Evolutionary conservation across 257 asterid species (phyloP).

Genomic region (Jacaranda mimosifolia): DNA sequence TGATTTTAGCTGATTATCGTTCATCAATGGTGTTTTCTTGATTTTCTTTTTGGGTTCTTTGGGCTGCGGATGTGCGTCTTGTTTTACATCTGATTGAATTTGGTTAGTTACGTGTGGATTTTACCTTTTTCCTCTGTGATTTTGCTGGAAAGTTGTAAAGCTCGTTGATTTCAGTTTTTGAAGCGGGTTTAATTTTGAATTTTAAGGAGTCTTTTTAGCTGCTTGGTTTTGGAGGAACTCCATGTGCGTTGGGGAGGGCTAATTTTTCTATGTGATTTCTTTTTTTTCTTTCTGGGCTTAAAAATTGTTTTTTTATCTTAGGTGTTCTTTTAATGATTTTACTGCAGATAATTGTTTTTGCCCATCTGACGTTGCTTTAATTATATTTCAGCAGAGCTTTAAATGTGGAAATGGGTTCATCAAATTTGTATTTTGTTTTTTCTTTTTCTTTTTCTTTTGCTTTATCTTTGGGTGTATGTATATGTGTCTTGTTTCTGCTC

Average conservation of each 20-base stretch:
- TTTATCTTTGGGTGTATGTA: no score
- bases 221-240: constrained; percentile 32
- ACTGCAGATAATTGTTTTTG: constrained; percentile 21
- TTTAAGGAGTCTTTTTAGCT: constrained; percentile 39
- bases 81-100: constrained; percentile 36
- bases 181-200: constrained; percentile 35
- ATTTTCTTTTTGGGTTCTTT: background rate
- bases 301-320: background rate
- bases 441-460: background rate
- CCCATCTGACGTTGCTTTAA: background rate
- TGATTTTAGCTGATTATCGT: constrained; percentile 33
- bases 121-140: background rate
- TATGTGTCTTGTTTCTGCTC: constrained; percentile 15
- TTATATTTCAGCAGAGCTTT: constrained; percentile 19
- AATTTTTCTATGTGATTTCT: background rate
- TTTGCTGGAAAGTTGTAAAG: constrained; percentile 20
- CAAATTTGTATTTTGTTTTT: constrained; percentile 13
- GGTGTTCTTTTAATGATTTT: constrained; percentile 15
- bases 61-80: constrained; percentile 35
- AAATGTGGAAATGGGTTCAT: constrained; percentile 25
- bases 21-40: constrained; percentile 22
- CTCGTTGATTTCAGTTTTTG: constrained; percentile 37
- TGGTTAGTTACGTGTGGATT: constrained; percentile 32
- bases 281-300: background rate
- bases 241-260: constrained; percentile 15